Conservation (phyloP, 306 rosid species). For the Cyclanthera cordifolia region DNA sequence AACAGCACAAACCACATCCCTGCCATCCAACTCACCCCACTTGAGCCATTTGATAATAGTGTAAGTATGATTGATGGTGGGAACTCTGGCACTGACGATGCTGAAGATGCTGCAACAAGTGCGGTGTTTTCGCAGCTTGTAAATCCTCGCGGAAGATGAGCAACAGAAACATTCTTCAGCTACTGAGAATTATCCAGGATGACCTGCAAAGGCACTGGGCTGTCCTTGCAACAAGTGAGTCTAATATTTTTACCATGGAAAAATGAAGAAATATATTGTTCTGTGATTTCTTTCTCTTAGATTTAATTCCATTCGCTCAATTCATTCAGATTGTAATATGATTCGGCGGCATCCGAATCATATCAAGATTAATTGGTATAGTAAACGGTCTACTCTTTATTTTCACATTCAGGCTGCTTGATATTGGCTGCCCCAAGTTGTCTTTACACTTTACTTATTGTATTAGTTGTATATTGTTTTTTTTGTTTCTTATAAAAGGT, state of each 20-base stretch:
- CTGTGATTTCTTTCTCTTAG: conserved; percentile 1
- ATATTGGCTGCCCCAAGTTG: conserved; percentile 4
- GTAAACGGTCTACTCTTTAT: conserved; percentile 12
- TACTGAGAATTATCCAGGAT: not conserved
- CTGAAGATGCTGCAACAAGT: conserved; percentile 74
- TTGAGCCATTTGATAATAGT: conserved; percentile 74
- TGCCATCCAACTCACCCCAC: conserved; percentile 58
- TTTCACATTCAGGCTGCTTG: conserved; percentile 12
- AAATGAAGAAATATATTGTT: conserved; percentile 3
- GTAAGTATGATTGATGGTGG: conserved; percentile 54
- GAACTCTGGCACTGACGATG: conserved; percentile 47
- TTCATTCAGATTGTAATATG: conserved; percentile 11
- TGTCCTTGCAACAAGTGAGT: conserved; percentile 7
- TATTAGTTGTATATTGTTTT: conserved; percentile 13
- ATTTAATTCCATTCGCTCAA: conserved; percentile 8
- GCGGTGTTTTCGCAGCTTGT: conserved; percentile 94
- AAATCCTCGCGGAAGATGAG: conserved; percentile 86
- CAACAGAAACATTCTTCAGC: conserved; percentile 10
- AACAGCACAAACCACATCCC: conserved; percentile 91
- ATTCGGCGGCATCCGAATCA: not conserved
- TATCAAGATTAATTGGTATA: conserved; percentile 13
- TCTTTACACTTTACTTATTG: conserved; percentile 11
- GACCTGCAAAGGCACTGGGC: conserved; percentile 2
- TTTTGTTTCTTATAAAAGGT: conserved; percentile 4
- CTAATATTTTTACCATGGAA: conserved; percentile 10